Evolutionary conservation across 768 basidiomycete species (phyloP).

Genomic region (Hygrocybe punicea): DNA sequence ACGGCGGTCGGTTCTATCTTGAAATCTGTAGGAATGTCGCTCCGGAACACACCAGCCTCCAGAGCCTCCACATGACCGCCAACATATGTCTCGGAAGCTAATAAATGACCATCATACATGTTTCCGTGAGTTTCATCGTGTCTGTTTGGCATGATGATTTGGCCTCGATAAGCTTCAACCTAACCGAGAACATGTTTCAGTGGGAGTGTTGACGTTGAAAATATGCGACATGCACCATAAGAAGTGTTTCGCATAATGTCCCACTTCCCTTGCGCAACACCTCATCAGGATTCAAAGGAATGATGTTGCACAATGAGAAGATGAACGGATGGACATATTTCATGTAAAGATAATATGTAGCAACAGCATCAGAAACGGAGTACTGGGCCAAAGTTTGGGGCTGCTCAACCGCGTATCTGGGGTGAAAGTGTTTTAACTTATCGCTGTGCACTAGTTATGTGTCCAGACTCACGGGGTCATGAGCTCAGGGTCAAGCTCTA

Average conservation of each 20-base stretch:
- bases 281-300: slow-evolving; percentile 94
- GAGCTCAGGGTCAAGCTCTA: slow-evolving; percentile 94
- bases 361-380: slow-evolving; percentile 98
- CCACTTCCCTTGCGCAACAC: slow-evolving; percentile 94
- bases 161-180: slow-evolving; percentile 92
- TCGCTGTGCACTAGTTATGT: not conserved
- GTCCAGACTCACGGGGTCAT: slow-evolving; percentile 89
- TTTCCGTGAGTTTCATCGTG: slow-evolving; percentile 90
- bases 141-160: slow-evolving; percentile 96
- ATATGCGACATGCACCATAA: slow-evolving; percentile 67
- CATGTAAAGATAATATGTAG: slow-evolving; percentile 99
- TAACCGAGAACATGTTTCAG: slow-evolving; percentile 29
- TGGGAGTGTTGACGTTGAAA: not conserved
- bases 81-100: slow-evolving; percentile 96
- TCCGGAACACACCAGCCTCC: slow-evolving; percentile 96
- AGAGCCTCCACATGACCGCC: slow-evolving; percentile 98
- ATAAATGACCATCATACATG: slow-evolving; percentile 94
- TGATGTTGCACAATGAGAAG: slow-evolving; percentile 98
- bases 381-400: slow-evolving; percentile 94
- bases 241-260: slow-evolving; percentile 92
- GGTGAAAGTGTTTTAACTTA: slow-evolving; percentile 1
- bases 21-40: slow-evolving; percentile 93
- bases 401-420: slow-evolving; percentile 92
- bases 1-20: slow-evolving; percentile 87
- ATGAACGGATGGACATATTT: slow-evolving; percentile 99